A percentile compares a stretch with the other conserved stretches of the same genome.
These are phyloP conservation scores for Millerozyma miso DNA, from an alignment of 805 yeast species.

Conservation along the genomic window DNA sequence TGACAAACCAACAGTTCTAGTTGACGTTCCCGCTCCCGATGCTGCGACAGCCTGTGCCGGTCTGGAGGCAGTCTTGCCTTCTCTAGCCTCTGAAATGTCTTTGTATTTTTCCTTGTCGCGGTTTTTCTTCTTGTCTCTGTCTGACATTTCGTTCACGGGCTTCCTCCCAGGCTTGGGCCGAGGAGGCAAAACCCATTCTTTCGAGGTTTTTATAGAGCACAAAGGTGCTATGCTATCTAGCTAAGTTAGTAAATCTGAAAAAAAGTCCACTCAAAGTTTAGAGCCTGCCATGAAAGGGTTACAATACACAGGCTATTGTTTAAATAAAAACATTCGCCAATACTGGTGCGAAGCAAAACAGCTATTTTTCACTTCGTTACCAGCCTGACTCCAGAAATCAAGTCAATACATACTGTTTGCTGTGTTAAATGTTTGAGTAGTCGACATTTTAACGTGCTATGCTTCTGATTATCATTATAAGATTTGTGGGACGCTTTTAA, in stretches of 20 bases:
- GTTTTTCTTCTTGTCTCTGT: not conserved
- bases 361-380: not conserved
- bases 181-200: conserved; percentile 70
- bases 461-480: not conserved
- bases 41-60: not conserved
- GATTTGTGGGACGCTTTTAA: no score
- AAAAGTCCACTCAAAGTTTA: no score
- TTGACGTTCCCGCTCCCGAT: not conserved
- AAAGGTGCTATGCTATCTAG: conserved; percentile 4
- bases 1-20: not conserved
- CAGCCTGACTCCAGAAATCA: not conserved
- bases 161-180: conserved; percentile 51
- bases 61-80: conserved; percentile 2
- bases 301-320: no score
- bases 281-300: no score
- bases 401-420: not conserved
- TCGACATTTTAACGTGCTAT: not conserved
- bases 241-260: conserved; percentile 2
- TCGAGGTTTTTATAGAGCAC: conserved; percentile 50
- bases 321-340: not conserved
- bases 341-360: no score
- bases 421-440: not conserved
- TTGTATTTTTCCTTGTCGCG: not conserved
- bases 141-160: conserved; percentile 2
- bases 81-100: conserved; percentile 4